Evolutionary conservation across 2,329 filamentous ascomycete genomes (phyloP).

Genomic region (Colletotrichum aenigma): DNA sequence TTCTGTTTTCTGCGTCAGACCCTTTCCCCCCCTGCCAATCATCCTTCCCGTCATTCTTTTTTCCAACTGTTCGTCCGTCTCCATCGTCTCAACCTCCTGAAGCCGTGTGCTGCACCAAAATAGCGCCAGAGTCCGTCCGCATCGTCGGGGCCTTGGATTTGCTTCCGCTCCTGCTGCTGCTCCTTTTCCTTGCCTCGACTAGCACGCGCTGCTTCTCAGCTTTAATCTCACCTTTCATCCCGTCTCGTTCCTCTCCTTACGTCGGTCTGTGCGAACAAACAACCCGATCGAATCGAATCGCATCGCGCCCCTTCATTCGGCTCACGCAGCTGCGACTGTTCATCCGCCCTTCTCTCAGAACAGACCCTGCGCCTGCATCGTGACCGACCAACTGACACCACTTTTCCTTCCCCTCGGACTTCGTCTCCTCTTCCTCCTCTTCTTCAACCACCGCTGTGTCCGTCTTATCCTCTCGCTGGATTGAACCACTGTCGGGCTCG

Average conservation of each 20-base stretch:
- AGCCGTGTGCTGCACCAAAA: slow-evolving; percentile 17
- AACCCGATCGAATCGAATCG: not conserved
- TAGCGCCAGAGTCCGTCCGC: slow-evolving; percentile 15
- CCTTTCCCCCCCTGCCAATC: slow-evolving; percentile 18
- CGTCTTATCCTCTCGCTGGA: not conserved
- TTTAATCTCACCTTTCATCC: slow-evolving; percentile 15
- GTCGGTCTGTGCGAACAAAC: slow-evolving; percentile 14
- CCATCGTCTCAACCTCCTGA: slow-evolving; percentile 16
- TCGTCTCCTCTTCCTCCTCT: not conserved
- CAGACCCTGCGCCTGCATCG: not conserved
- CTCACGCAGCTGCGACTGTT: not conserved
- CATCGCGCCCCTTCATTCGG: not conserved
- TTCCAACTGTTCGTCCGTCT: not conserved
- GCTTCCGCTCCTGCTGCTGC: not conserved
- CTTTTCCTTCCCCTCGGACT: not conserved
- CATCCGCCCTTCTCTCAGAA: not conserved
- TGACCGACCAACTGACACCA: not conserved
- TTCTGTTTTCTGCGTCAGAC: slow-evolving; percentile 8
- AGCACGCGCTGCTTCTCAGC: not conserved
- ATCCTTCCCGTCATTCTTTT: slow-evolving; percentile 12
- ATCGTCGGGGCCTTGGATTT: not conserved
- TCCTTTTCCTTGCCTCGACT: not conserved
- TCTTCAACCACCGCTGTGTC: not conserved
- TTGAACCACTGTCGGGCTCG: not conserved
- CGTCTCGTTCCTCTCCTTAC: slow-evolving; percentile 11